Conservation (phyloP, 306 rosid genomes). For the Pyrus pyrifolia region DNA sequence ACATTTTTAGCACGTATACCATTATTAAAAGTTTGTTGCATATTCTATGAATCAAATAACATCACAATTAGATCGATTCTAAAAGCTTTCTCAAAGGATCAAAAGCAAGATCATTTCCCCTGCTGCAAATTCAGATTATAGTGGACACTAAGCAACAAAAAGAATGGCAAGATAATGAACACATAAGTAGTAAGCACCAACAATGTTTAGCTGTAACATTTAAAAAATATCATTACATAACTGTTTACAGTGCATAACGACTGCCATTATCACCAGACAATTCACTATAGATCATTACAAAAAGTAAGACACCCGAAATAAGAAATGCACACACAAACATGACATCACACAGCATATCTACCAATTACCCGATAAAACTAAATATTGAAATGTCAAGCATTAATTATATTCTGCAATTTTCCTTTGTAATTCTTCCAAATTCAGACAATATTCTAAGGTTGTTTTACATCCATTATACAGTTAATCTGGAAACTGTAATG, state of each 20-base stretch:
- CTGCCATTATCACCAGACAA: not conserved
- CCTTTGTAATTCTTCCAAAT: not conserved
- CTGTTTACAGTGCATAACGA: not conserved
- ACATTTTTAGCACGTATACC: not conserved
- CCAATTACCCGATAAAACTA: not conserved
- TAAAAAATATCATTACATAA: too few species aligned
- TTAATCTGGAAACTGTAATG: not conserved
- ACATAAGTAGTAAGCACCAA: too few species aligned
- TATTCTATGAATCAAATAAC: not conserved
- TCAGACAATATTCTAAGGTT: not conserved
- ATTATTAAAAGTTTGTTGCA: not conserved
- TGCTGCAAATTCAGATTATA: not conserved
- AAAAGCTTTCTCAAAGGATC: not conserved
- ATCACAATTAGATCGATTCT: too few species aligned
- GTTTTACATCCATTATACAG: not conserved
- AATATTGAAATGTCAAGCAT: too few species aligned
- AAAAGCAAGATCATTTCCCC: not conserved
- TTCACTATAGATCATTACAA: not conserved
- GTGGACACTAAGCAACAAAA: not conserved
- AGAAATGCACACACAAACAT: not conserved
- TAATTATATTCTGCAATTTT: not conserved
- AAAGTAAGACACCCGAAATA: not conserved
- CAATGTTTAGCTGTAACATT: not conserved
- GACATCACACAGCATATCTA: not conserved
- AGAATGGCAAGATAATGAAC: too few species aligned